Percentiles rank a stretch among this genome's conserved stretches.
These are phyloP conservation scores for Russula sp. DNA, from an alignment of 768 basidiomycete species.

Conservation along the genomic window DNA sequence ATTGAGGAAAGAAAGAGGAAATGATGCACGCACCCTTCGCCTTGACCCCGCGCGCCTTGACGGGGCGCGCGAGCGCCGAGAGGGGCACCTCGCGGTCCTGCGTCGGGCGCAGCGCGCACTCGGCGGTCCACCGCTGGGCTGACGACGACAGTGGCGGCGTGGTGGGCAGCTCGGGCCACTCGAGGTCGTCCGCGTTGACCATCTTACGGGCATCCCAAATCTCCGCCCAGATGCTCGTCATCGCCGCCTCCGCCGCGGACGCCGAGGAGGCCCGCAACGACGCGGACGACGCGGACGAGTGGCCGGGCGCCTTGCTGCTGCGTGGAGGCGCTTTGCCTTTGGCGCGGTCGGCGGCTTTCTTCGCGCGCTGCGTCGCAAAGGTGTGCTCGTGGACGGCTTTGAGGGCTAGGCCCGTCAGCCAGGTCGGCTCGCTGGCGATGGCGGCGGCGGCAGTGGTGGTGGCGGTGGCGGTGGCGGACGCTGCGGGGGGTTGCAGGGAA, in stretches of 20 bases:
- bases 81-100: constrained; percentile 26
- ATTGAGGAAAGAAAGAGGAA: not conserved
- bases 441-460: not conserved
- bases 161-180: constrained; percentile 17
- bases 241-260: not conserved
- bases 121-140: not conserved
- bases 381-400: constrained; percentile 18
- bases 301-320: not conserved
- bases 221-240: constrained; percentile 12
- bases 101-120: constrained; percentile 6
- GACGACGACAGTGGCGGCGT: not conserved
- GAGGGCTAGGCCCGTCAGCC: constrained; percentile 14
- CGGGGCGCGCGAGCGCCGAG: constrained; percentile 27
- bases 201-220: constrained; percentile 9
- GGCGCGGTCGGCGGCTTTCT: constrained; percentile 23
- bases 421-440: constrained; percentile 1
- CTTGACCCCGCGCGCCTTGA: constrained; percentile 27
- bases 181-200: constrained; percentile 1
- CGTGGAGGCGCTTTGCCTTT: constrained; percentile 12
- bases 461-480: not conserved
- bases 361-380: constrained; percentile 18
- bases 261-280: not conserved
- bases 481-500: not conserved
- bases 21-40: constrained; percentile 34
- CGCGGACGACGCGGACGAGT: not conserved